These are phyloP conservation scores for Pythium rishiriense DNA, from an alignment of 352 stramenopile species.

Conservation along the genomic window DNA sequence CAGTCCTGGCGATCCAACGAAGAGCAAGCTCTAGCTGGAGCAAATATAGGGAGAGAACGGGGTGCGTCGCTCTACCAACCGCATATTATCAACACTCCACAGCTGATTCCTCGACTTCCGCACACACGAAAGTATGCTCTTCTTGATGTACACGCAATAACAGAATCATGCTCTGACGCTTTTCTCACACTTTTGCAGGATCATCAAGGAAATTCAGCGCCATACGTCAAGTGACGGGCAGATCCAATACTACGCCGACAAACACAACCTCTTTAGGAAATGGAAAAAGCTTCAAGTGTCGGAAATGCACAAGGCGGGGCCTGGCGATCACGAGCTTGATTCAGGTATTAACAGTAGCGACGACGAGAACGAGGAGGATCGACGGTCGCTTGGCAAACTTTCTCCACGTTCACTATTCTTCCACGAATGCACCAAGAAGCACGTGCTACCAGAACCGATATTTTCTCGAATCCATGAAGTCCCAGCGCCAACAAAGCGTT, in stretches of 20 bases:
- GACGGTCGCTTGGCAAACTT: slow-evolving; percentile 28
- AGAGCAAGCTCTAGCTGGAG: neutral
- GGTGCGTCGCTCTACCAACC: slow-evolving; percentile 33
- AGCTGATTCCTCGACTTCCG: slow-evolving; percentile 53
- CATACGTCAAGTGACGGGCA: slow-evolving; percentile 55
- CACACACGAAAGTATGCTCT: slow-evolving; percentile 53
- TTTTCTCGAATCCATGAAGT: slow-evolving; percentile 71
- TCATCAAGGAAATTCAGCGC: slow-evolving; percentile 61
- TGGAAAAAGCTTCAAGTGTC: slow-evolving; percentile 70
- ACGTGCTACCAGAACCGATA: slow-evolving; percentile 65
- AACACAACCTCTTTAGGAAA: slow-evolving; percentile 70
- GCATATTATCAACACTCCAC: slow-evolving; percentile 33
- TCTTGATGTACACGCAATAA: neutral
- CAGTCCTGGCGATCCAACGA: neutral
- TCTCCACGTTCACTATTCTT: slow-evolving; percentile 72
- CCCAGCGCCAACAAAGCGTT: neutral
- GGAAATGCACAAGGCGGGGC: slow-evolving; percentile 46
- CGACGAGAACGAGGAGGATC: slow-evolving; percentile 26
- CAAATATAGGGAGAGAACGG: slow-evolving; percentile 9
- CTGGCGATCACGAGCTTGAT: neutral
- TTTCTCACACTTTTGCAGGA: slow-evolving; percentile 29
- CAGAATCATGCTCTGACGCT: neutral
- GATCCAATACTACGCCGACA: slow-evolving; percentile 70
- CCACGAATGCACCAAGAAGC: slow-evolving; percentile 56
- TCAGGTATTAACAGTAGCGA: neutral